A percentile compares a stretch with the other conserved stretches of the same genome.
Evolutionary conservation across 345 rosid species (phyloP).

Genomic region (Nasturtium officinale): DNA sequence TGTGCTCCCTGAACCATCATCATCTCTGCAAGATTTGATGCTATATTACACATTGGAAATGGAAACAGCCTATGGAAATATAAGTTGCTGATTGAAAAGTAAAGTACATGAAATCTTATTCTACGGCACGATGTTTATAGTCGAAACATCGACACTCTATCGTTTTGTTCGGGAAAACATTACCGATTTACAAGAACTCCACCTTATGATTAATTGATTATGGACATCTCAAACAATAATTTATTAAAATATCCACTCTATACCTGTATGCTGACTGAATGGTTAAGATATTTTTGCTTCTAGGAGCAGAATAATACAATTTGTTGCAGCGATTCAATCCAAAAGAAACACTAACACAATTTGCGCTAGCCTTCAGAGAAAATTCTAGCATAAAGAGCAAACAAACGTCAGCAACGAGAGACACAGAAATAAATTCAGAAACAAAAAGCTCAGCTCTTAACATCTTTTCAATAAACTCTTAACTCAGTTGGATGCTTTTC

Average conservation of each 20-base stretch:
- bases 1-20: constrained; percentile 58
- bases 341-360: constrained; percentile 54
- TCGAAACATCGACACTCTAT: not conserved
- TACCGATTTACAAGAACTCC: not conserved
- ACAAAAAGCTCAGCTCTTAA: not conserved
- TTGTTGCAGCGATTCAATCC: constrained; percentile 45
- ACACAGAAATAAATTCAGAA: not conserved
- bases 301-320: constrained; percentile 48
- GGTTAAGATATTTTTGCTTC: constrained; percentile 50
- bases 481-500: not conserved
- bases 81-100: not conserved
- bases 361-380: constrained; percentile 47
- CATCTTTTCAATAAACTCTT: not conserved
- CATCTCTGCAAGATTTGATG: constrained; percentile 55
- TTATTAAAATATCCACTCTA: not conserved
- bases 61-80: not conserved
- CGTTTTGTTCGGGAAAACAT: not conserved
- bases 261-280: constrained; percentile 81
- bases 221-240: not conserved
- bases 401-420: not conserved
- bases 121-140: not conserved
- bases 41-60: constrained; percentile 27
- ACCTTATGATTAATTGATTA: not conserved
- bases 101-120: not conserved
- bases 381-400: constrained; percentile 43